Percentiles rank a stretch among this genome's conserved stretches.
Conservation (phyloP, 139 green algal genomes). For the Haematococcus sp. region DNA sequence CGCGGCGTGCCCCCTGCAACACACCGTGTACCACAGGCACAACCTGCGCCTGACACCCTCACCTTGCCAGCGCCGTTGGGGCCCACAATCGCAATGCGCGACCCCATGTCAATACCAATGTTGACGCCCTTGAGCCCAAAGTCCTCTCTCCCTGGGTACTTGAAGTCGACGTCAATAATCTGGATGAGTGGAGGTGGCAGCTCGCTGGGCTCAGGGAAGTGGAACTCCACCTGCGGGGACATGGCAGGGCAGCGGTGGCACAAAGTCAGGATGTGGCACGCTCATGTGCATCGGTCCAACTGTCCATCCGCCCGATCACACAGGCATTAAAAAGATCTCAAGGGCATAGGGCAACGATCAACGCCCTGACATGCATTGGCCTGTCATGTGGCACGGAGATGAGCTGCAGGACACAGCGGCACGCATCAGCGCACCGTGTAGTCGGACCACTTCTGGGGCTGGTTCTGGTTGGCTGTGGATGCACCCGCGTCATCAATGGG, state of each 20-base stretch:
- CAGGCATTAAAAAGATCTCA: no score
- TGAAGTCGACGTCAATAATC: slow-evolving; percentile 91
- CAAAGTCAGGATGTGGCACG: not conserved
- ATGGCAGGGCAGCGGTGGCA: not conserved
- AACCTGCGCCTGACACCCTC: not conserved
- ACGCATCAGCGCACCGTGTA: slow-evolving; percentile 60
- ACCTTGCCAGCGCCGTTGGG: slow-evolving; percentile 91
- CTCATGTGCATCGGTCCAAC: not conserved
- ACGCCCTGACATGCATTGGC: no score
- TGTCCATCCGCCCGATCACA: no score
- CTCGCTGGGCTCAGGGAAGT: slow-evolving; percentile 95
- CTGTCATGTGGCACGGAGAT: no score
- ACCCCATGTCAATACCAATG: slow-evolving; percentile 98
- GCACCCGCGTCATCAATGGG: slow-evolving; percentile 39
- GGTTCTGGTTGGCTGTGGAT: slow-evolving; percentile 16
- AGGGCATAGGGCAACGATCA: no score
- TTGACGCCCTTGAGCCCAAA: slow-evolving; percentile 92
- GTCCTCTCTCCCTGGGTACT: slow-evolving; percentile 92
- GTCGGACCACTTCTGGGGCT: slow-evolving; percentile 74
- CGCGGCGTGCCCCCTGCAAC: no score
- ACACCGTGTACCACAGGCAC: not conserved
- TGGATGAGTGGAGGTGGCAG: slow-evolving; percentile 87
- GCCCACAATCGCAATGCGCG: slow-evolving; percentile 88
- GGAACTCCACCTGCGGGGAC: slow-evolving; percentile 72
- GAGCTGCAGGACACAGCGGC: no score